These are phyloP conservation scores for Capsicum baccatum DNA, from an alignment of 257 asterid genomes.

Conservation along the genomic window DNA sequence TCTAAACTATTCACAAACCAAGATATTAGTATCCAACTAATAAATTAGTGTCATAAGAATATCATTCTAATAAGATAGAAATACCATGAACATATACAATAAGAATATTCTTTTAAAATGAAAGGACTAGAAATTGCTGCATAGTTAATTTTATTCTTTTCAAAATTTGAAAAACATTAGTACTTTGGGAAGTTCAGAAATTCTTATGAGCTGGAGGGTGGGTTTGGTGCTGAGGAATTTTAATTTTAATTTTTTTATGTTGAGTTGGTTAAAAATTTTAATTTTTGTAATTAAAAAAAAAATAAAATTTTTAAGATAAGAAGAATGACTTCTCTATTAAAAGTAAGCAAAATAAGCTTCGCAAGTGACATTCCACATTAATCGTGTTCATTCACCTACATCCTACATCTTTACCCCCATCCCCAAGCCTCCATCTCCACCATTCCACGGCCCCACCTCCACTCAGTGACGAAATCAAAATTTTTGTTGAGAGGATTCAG, in stretches of 20 bases:
- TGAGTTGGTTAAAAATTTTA: background rate
- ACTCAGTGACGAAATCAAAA: too few relatives aligned
- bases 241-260: background rate
- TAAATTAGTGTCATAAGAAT: background rate
- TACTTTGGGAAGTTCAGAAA: too few relatives aligned
- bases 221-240: background rate
- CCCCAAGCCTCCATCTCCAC: too few relatives aligned
- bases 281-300: background rate
- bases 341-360: background rate
- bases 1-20: background rate
- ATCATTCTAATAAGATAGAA: constrained; percentile 4
- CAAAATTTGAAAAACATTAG: background rate
- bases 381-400: too few relatives aligned
- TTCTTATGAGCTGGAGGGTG: background rate
- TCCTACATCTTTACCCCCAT: background rate
- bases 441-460: too few relatives aligned
- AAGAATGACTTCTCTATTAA: background rate
- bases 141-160: constrained; percentile 10
- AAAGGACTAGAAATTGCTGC: background rate
- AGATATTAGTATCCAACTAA: background rate
- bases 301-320: background rate
- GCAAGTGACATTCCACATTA: background rate
- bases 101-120: constrained; percentile 16
- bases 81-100: background rate
- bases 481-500: too few relatives aligned